A percentile compares a stretch with the other conserved stretches of the same genome.
Conservation (phyloP, 331 rosid genomes). For the Rosa hybrid region DNA sequence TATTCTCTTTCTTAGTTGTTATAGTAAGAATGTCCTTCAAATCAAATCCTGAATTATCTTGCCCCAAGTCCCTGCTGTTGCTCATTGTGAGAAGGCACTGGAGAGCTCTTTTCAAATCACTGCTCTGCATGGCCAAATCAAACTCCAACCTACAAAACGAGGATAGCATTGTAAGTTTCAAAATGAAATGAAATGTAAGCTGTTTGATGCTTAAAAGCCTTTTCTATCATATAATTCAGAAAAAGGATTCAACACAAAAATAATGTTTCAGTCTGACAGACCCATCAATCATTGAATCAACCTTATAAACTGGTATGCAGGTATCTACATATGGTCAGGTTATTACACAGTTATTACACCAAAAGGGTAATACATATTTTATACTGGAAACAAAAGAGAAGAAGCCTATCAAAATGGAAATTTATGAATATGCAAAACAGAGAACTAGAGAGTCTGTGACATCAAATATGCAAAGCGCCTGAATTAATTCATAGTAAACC, state of each 20-base stretch:
- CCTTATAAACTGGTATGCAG: not conserved
- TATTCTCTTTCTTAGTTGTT: constrained; percentile 65
- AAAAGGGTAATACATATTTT: not conserved
- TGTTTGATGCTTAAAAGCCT: not conserved
- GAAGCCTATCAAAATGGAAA: not conserved
- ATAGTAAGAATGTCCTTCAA: constrained; percentile 91
- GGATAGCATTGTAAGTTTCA: constrained; percentile 12
- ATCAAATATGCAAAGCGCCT: not conserved
- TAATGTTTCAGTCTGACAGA: not conserved
- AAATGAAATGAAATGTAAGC: not conserved
- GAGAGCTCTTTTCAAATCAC: constrained; percentile 95
- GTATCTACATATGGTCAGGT: not conserved
- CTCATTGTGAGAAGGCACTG: constrained; percentile 98
- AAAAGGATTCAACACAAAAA: not conserved
- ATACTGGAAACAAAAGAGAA: not conserved
- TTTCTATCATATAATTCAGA: not conserved
- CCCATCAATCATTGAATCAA: not conserved
- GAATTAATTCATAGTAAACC: constrained; percentile 41
- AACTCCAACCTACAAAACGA: constrained; percentile 78
- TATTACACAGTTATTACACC: not conserved
- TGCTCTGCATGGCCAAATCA: constrained; percentile 98
- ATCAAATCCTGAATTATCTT: constrained; percentile 72
- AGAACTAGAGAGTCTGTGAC: not conserved
- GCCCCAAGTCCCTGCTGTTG: constrained; percentile 89
- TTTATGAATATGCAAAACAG: not conserved